phyloP scores from a whole-genome alignment of 2,329 filamentous ascomycete species.

The Macroventuria anomochaeta region DNA sequence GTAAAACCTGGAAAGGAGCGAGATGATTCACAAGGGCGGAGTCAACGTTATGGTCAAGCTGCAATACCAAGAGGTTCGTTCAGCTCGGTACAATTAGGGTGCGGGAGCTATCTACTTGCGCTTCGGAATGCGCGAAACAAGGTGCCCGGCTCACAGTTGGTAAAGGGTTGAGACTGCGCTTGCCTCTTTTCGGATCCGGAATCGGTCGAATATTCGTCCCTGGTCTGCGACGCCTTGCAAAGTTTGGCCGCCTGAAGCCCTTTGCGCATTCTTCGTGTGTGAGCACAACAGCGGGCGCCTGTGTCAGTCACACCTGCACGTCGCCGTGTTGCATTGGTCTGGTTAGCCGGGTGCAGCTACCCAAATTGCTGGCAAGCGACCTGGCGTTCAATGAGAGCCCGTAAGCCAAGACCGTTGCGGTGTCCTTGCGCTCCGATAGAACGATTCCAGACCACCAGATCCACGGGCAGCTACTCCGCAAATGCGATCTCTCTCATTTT shows the following conservation, averaged over 20 bases:
- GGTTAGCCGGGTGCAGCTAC: slow-evolving; percentile 5
- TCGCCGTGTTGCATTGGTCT: not conserved
- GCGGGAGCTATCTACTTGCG: slow-evolving; percentile 16
- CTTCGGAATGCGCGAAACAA: slow-evolving; percentile 9
- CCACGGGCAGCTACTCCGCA: slow-evolving; percentile 3
- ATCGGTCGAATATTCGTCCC: slow-evolving; percentile 18
- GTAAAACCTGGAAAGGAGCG: slow-evolving; percentile 13
- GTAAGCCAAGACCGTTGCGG: slow-evolving; percentile 10
- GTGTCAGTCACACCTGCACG: slow-evolving; percentile 2
- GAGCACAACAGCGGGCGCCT: slow-evolving; percentile 3
- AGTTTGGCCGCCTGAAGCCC: not conserved
- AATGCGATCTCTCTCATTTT: not conserved
- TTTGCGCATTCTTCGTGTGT: not conserved
- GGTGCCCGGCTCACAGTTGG: slow-evolving; percentile 6
- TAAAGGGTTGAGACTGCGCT: slow-evolving; percentile 12
- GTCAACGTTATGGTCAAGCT: slow-evolving; percentile 15
- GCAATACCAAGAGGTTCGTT: slow-evolving; percentile 12
- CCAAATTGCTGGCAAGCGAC: not conserved
- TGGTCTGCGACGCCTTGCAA: not conserved
- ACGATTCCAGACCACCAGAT: slow-evolving; percentile 1
- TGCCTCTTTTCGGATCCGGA: slow-evolving; percentile 1
- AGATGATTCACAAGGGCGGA: slow-evolving; percentile 17
- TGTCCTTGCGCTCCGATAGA: slow-evolving; percentile 11
- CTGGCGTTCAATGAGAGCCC: slow-evolving; percentile 3
- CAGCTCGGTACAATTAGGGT: slow-evolving; percentile 16